Percentiles rank a stretch among this genome's conserved stretches.
Evolutionary conservation across 345 rosid species (phyloP).

Genomic region (Populus nigra): DNA sequence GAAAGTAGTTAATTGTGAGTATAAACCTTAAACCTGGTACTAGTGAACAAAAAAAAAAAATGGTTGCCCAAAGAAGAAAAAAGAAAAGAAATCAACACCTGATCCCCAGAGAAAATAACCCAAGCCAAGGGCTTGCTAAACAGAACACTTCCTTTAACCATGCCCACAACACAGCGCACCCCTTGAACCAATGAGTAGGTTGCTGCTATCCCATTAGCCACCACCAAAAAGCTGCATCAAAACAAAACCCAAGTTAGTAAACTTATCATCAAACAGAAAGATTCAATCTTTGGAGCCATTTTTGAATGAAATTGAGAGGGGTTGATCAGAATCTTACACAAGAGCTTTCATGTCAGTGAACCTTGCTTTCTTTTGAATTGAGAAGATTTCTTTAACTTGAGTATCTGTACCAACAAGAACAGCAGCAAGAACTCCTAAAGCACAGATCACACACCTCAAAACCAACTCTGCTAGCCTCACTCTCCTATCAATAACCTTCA

Average conservation of each 20-base stretch:
- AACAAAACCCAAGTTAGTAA: background rate
- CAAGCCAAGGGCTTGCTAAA: slow-evolving; percentile 77
- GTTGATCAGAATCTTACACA: slow-evolving; percentile 48
- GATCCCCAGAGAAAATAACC: slow-evolving; percentile 85
- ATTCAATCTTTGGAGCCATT: background rate
- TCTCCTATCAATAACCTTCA: slow-evolving; percentile 64
- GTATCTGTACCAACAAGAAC: slow-evolving; percentile 68
- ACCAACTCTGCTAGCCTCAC: slow-evolving; percentile 69
- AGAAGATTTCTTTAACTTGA: slow-evolving; percentile 68
- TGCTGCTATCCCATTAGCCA: slow-evolving; percentile 66
- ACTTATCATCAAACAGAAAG: background rate
- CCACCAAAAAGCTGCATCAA: slow-evolving; percentile 68
- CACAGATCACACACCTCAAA: slow-evolving; percentile 65
- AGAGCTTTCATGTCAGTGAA: slow-evolving; percentile 94
- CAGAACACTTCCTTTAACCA: slow-evolving; percentile 60
- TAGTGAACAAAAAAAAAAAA: background rate
- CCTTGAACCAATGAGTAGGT: slow-evolving; percentile 70
- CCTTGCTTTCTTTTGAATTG: slow-evolving; percentile 64
- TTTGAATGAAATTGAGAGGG: background rate
- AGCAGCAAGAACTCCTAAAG: slow-evolving; percentile 51
- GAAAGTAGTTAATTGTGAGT: background rate
- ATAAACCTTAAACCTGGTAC: background rate
- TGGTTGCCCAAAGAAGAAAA: background rate
- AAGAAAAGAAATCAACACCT: slow-evolving; percentile 38
- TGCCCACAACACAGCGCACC: slow-evolving; percentile 66